Evolutionary conservation across 768 basidiomycete genomes (phyloP), one percentile per base, ranked within the genome.

Genomic region (Sarcodon aspratus): DNA sequence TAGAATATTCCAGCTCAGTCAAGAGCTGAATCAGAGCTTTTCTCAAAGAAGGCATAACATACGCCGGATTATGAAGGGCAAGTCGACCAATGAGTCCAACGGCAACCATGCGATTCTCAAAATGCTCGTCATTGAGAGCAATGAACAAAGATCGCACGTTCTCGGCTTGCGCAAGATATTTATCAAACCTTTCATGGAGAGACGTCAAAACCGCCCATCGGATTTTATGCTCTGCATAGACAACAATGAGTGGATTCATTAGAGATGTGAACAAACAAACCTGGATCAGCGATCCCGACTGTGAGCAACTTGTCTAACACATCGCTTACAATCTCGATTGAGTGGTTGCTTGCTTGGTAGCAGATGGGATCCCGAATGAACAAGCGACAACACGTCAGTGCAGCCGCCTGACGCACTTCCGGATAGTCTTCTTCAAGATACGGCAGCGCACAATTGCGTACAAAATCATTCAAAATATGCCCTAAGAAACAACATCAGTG

Each of bases 81-180:
- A 99, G 76, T 27, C 96, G 82, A 1, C 96, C 96, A 51, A 99
- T 97, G 53, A 98, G 74, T 17, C 69, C 68, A 47, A 98, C 89
- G 2, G 94, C 94, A n/a, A 84, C 80, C 27, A 91, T 80, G 17
- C 96, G 81, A 61, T 96, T 96, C 45, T 86, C 85, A 64, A 94
- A 97, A 7, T 86, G 83, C 61, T 98, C 96, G 58, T 99, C 96
- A 59, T 98, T 98, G 44, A 99, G 73, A 0, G 94, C 96, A 54
- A 98, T 91, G 69, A 98, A 98, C 11, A 99, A 71, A 9, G 90
- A 94, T 11, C 94, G 80, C n/a, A 99, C 93, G 60, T 97, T 94
- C 66, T 98, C 96, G 0, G 95, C 93, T 65, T 98, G 96, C 2
- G 96, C 89, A 15, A 99, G 77, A 61, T 99, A 94, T 52, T 91